These are phyloP conservation scores for Tylopilus vinaceipallidus DNA, from an alignment of 768 basidiomycete species.

Conservation along the genomic window DNA sequence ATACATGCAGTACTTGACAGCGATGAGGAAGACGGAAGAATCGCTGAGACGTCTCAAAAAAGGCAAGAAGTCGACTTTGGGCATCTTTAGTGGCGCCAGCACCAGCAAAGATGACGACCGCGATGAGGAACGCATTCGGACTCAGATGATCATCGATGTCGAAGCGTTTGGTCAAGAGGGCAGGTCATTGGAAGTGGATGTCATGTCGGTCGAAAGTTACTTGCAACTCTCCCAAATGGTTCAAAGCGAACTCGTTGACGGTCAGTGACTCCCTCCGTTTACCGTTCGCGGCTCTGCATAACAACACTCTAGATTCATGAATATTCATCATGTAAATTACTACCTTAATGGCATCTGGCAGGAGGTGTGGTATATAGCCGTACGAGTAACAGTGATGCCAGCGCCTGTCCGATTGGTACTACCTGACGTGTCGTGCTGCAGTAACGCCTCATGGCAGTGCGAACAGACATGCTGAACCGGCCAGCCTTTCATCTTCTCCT, in stretches of 20 bases:
- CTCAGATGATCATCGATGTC: slow-evolving; percentile 84
- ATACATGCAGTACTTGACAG: slow-evolving; percentile 75
- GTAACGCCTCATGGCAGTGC: slow-evolving; percentile 50
- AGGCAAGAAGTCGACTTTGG: slow-evolving; percentile 76
- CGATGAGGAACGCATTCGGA: slow-evolving; percentile 86
- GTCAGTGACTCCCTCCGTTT: slow-evolving; percentile 9
- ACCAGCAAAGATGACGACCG: slow-evolving; percentile 57
- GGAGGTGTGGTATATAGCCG: slow-evolving; percentile 56
- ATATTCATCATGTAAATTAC: slow-evolving; percentile 4
- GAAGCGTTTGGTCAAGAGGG: slow-evolving; percentile 82
- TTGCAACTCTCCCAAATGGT: slow-evolving; percentile 59
- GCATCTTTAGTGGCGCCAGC: slow-evolving; percentile 64
- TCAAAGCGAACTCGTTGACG: slow-evolving; percentile 39
- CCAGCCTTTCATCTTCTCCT: slow-evolving; percentile 65
- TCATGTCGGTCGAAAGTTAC: slow-evolving; percentile 52
- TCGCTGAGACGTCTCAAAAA: slow-evolving; percentile 84
- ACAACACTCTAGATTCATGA: slow-evolving; percentile 13
- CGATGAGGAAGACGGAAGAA: slow-evolving; percentile 92
- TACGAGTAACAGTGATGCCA: slow-evolving; percentile 51
- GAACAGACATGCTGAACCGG: slow-evolving; percentile 47
- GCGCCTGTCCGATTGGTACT: slow-evolving; percentile 16
- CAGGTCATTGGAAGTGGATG: slow-evolving; percentile 61
- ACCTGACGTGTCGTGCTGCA: slow-evolving; percentile 21
- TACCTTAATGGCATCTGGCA: slow-evolving; percentile 34
- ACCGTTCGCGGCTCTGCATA: background rate